Conservation (phyloP, 1,139 yeast species). For the Kodamaea suecica region DNA sequence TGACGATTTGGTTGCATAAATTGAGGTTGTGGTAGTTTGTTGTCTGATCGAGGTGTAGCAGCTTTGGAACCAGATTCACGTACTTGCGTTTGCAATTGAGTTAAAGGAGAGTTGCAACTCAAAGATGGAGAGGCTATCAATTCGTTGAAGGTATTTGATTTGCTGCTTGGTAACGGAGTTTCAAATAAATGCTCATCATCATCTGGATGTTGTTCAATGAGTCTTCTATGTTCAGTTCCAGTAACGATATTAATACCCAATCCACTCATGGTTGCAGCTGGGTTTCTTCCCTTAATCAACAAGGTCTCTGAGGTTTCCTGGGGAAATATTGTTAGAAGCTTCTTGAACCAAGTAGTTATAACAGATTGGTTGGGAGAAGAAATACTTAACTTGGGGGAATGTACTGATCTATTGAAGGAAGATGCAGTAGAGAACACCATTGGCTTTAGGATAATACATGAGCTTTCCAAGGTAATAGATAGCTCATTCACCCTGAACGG, state of each 20-base stretch:
- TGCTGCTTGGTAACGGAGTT: slow-evolving; percentile 13
- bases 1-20: slow-evolving; percentile 4
- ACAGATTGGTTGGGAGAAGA: slow-evolving; percentile 19
- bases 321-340: slow-evolving; percentile 32
- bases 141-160: slow-evolving; percentile 20
- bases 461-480: slow-evolving; percentile 20
- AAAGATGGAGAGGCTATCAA: slow-evolving; percentile 23
- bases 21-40: slow-evolving; percentile 11
- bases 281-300: slow-evolving; percentile 9
- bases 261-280: slow-evolving; percentile 28
- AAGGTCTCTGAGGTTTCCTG: slow-evolving; percentile 26
- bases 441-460: slow-evolving; percentile 25
- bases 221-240: slow-evolving; percentile 14
- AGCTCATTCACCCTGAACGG: slow-evolving; percentile 35
- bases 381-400: slow-evolving; percentile 7
- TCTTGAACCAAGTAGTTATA: slow-evolving; percentile 27
- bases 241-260: slow-evolving; percentile 35
- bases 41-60: not conserved
- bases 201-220: not conserved
- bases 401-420: slow-evolving; percentile 1
- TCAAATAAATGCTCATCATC: slow-evolving; percentile 4
- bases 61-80: slow-evolving; percentile 5
- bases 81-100: slow-evolving; percentile 16
- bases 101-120: slow-evolving; percentile 16
- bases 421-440: slow-evolving; percentile 22